These are phyloP conservation scores for Pythium monospermum DNA, from an alignment of 352 stramenopile species.

Conservation along the genomic window DNA sequence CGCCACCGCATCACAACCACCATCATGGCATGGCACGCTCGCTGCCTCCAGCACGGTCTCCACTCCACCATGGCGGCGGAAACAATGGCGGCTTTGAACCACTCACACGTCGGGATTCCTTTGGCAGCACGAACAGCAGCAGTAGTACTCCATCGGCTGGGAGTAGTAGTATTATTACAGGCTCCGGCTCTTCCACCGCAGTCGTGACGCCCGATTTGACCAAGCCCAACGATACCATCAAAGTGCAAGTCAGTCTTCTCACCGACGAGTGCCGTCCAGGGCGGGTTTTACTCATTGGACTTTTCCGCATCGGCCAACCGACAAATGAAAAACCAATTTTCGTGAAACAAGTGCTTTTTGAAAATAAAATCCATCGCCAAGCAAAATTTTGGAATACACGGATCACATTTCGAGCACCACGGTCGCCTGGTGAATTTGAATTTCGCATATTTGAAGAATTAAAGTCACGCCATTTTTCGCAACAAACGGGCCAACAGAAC, in stretches of 20 bases:
- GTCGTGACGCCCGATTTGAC: conserved; percentile 51
- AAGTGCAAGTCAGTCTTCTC: conserved; percentile 60
- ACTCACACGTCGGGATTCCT: conserved; percentile 10
- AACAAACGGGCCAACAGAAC: too few species aligned
- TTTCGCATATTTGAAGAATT: conserved; percentile 81
- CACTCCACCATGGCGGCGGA: conserved; percentile 10
- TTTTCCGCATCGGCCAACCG: conserved; percentile 69
- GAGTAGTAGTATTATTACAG: conserved; percentile 19
- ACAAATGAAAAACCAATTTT: conserved; percentile 83
- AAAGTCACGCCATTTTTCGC: conserved; percentile 27
- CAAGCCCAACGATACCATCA: conserved; percentile 76
- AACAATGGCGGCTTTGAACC: conserved; percentile 18
- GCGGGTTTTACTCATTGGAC: conserved; percentile 64
- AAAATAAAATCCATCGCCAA: conserved; percentile 67
- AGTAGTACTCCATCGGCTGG: conserved; percentile 29
- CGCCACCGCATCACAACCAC: neutral
- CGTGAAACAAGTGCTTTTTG: conserved; percentile 77
- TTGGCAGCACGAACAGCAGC: conserved; percentile 18
- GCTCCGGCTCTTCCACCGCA: conserved; percentile 15
- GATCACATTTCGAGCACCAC: conserved; percentile 76
- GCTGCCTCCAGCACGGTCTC: conserved; percentile 12
- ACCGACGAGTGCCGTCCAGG: conserved; percentile 52
- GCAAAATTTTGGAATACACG: conserved; percentile 61
- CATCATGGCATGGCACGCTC: conserved; percentile 15
- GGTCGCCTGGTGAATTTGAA: conserved; percentile 78